Conservation (phyloP, 2,329 filamentous ascomycete genomes). For the Epichloe sylvatica region DNA sequence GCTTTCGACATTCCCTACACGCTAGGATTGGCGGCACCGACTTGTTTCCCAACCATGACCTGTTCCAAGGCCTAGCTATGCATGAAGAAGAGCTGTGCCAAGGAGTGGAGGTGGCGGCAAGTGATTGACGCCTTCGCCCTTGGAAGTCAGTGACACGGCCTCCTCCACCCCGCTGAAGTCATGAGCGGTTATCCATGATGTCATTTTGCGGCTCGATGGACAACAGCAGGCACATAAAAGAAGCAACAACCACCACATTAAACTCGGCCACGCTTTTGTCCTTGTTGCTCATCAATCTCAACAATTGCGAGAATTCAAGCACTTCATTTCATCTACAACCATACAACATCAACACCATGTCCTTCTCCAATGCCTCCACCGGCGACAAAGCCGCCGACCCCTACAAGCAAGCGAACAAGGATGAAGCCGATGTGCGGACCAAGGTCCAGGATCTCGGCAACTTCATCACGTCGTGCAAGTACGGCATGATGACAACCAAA, state of each 20-base stretch:
- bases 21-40: no score
- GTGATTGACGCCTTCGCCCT: slow-evolving; percentile 46
- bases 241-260: neutral
- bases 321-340: no score
- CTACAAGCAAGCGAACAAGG: slow-evolving; percentile 63
- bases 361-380: slow-evolving; percentile 40
- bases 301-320: no score
- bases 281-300: no score
- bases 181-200: neutral
- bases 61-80: neutral
- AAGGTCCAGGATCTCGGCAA: slow-evolving; percentile 61
- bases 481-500: slow-evolving; percentile 78
- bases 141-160: slow-evolving; percentile 7
- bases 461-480: slow-evolving; percentile 64
- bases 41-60: neutral
- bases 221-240: neutral
- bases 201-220: neutral
- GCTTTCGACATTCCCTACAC: neutral
- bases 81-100: slow-evolving; percentile 18
- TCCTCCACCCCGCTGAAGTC: neutral
- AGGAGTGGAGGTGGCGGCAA: slow-evolving; percentile 48
- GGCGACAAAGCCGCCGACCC: slow-evolving; percentile 56
- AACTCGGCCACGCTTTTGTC: no score
- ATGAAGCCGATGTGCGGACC: slow-evolving; percentile 48
- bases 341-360: slow-evolving; percentile 17